Conservation (phyloP, 2,329 filamentous ascomycete species). For the Clarireedia sp. region DNA sequence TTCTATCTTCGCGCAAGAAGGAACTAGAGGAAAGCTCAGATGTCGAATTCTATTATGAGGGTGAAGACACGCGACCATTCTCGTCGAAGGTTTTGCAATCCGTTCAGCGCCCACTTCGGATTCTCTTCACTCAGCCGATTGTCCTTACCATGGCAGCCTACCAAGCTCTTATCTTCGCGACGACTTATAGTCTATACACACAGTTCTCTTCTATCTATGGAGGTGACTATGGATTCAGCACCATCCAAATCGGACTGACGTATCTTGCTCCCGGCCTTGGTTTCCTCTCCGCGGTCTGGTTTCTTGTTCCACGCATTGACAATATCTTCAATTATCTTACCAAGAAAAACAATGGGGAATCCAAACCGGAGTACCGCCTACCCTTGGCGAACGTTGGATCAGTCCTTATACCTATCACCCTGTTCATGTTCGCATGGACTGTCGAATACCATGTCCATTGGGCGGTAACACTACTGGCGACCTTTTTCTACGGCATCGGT, state of each 20-base stretch:
- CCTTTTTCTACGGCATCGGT: slow-evolving; percentile 40
- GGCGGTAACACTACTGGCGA: slow-evolving; percentile 47
- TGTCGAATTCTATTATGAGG: slow-evolving; percentile 43
- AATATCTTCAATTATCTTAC: slow-evolving; percentile 38
- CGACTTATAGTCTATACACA: slow-evolving; percentile 45
- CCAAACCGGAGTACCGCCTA: slow-evolving; percentile 32
- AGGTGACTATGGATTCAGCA: slow-evolving; percentile 34
- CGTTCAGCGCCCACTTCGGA: slow-evolving; percentile 40
- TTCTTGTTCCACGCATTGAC: slow-evolving; percentile 34
- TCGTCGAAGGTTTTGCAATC: slow-evolving; percentile 28
- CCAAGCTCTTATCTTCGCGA: slow-evolving; percentile 43
- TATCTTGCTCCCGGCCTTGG: slow-evolving; percentile 38
- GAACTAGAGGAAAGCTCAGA: slow-evolving; percentile 39
- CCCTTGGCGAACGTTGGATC: slow-evolving; percentile 43
- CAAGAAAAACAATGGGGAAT: slow-evolving; percentile 33
- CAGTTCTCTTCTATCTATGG: slow-evolving; percentile 39
- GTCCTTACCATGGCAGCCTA: slow-evolving; percentile 40
- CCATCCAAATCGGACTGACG: slow-evolving; percentile 36
- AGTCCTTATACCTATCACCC: slow-evolving; percentile 45
- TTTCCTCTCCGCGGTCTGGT: slow-evolving; percentile 31
- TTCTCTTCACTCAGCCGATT: slow-evolving; percentile 32
- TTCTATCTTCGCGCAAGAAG: slow-evolving; percentile 36
- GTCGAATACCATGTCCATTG: slow-evolving; percentile 46
- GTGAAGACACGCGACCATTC: slow-evolving; percentile 29
- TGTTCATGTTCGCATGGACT: slow-evolving; percentile 55